These are phyloP conservation scores for Clarireedia homoeocarpa DNA, from an alignment of 2,329 filamentous ascomycete species.

Conservation along the genomic window DNA sequence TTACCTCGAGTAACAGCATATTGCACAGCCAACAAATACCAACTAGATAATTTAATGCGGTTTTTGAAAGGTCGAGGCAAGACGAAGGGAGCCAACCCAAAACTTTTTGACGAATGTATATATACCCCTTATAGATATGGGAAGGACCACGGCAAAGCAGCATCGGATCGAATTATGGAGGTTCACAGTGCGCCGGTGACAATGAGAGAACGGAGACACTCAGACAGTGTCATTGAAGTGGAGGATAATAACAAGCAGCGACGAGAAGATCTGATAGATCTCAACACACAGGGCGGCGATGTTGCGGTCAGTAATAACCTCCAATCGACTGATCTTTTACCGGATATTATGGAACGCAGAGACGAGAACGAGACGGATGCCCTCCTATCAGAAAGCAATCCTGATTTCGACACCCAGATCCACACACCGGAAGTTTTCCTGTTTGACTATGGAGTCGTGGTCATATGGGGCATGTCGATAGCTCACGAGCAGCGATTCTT, in stretches of 20 bases:
- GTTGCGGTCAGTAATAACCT: conserved; percentile 28
- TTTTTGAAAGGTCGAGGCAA: conserved; percentile 82
- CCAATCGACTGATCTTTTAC: conserved; percentile 19
- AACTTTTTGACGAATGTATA: conserved; percentile 94
- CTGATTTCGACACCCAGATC: conserved; percentile 78
- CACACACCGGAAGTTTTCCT: conserved; percentile 93
- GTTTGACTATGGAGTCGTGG: conserved; percentile 95
- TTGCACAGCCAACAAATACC: conserved; percentile 87
- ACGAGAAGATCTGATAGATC: conserved; percentile 56
- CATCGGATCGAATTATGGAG: conserved; percentile 23
- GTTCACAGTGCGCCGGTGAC: conserved; percentile 30
- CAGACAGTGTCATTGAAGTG: conserved; percentile 65
- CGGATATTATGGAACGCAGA: conserved; percentile 23
- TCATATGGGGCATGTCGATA: conserved; percentile 97
- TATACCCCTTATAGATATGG: conserved; percentile 88
- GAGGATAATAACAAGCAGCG: conserved; percentile 48
- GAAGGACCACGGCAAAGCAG: conserved; percentile 31
- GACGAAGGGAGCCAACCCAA: conserved; percentile 72
- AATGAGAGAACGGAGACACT: conserved; percentile 61
- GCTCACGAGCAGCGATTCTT: conserved; percentile 83
- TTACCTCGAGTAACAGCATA: conserved; percentile 92
- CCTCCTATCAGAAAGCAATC: conserved; percentile 33
- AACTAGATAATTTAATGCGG: conserved; percentile 80
- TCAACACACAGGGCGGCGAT: conserved; percentile 37
- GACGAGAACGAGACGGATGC: conserved; percentile 31